Conservation (phyloP, 805 yeast genomes). For the Wickerhamomyces subpelliculosus region DNA sequence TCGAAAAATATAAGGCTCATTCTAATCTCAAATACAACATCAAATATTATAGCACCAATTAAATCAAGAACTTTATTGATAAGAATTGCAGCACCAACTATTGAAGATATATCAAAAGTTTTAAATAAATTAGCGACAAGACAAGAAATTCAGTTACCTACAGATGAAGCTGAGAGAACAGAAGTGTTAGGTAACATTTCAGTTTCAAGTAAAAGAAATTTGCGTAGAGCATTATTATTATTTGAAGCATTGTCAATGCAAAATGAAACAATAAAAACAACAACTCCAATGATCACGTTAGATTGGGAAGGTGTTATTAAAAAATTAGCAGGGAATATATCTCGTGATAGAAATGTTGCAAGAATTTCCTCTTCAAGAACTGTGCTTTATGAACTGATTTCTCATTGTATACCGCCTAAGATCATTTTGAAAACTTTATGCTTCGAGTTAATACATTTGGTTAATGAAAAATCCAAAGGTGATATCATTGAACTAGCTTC, state of each 20-base stretch:
- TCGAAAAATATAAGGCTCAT: slow-evolving; percentile 81
- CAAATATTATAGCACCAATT: slow-evolving; percentile 89
- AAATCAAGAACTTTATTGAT: slow-evolving; percentile 85
- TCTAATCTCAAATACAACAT: slow-evolving; percentile 81
- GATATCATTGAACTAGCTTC: slow-evolving; percentile 56
- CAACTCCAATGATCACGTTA: slow-evolving; percentile 54
- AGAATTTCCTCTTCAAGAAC: slow-evolving; percentile 50
- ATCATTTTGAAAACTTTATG: slow-evolving; percentile 62
- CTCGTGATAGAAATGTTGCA: slow-evolving; percentile 58
- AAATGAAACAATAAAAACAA: slow-evolving; percentile 40
- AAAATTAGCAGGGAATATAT: slow-evolving; percentile 53
- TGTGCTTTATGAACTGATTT: slow-evolving; percentile 70
- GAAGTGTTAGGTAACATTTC: slow-evolving; percentile 49
- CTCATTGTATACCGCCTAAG: slow-evolving; percentile 91
- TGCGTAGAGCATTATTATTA: slow-evolving; percentile 70
- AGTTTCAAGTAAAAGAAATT: slow-evolving; percentile 53
- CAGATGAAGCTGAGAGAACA: slow-evolving; percentile 28
- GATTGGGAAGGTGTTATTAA: slow-evolving; percentile 88
- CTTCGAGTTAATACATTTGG: slow-evolving; percentile 34
- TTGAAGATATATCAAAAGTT: slow-evolving; percentile 48
- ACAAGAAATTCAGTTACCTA: slow-evolving; percentile 41
- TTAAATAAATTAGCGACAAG: slow-evolving; percentile 47
- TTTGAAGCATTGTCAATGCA: slow-evolving; percentile 79
- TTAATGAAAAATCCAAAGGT: slow-evolving; percentile 26
- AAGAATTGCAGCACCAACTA: slow-evolving; percentile 79